Evolutionary conservation across 129 eudicot genomes (phyloP).

Genomic region (carrot (Daucus carota)): DNA sequence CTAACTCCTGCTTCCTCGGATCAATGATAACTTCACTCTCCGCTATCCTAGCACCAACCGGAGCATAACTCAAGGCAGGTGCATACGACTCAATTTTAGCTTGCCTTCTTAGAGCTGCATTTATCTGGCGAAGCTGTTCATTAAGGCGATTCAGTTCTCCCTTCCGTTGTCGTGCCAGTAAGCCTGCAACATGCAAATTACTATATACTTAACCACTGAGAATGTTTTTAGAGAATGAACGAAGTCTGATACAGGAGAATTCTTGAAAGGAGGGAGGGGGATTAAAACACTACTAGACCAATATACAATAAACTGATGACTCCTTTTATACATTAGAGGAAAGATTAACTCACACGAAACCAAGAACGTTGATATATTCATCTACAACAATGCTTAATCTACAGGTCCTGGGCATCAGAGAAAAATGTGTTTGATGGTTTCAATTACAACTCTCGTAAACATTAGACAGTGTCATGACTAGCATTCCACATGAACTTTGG

Average conservation of each 20-base stretch:
- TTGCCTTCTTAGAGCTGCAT: slow-evolving; percentile 89
- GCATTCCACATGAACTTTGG: not conserved
- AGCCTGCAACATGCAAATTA: slow-evolving; percentile 34
- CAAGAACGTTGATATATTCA: not conserved
- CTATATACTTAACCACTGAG: not conserved
- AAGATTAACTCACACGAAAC: not conserved
- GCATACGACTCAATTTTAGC: slow-evolving; percentile 99
- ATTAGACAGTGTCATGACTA: not conserved
- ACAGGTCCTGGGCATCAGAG: not conserved
- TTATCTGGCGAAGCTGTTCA: slow-evolving; percentile 94
- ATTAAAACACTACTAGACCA: not conserved
- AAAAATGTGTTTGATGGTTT: not conserved
- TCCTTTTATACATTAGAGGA: not conserved
- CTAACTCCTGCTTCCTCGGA: slow-evolving; percentile 67
- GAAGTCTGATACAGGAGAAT: not conserved
- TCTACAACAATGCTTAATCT: not conserved
- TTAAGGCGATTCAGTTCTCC: slow-evolving; percentile 73
- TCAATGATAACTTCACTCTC: slow-evolving; percentile 85
- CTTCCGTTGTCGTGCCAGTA: slow-evolving; percentile 84
- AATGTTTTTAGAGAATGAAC: not conserved
- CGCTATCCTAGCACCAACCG: slow-evolving; percentile 52
- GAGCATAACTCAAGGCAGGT: slow-evolving; percentile 89
- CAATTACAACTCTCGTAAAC: not conserved
- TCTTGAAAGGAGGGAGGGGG: too few species aligned
- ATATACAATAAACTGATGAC: not conserved